Evolutionary conservation across 352 stramenopile genomes (phyloP).

Genomic region (Pythium phragmiticola): DNA sequence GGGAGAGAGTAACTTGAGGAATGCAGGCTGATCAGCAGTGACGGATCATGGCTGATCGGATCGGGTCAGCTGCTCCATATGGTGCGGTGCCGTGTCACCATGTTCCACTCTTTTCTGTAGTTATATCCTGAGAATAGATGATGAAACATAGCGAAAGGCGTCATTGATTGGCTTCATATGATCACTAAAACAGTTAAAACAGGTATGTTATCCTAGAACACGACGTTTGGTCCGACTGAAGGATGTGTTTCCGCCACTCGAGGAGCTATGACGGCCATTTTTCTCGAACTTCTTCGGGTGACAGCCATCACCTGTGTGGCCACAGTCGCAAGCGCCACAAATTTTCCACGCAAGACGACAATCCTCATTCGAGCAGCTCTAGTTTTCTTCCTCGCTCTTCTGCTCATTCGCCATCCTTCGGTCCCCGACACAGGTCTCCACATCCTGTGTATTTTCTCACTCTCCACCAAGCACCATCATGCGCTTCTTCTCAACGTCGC

Average conservation of each 20-base stretch:
- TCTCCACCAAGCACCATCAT: background rate
- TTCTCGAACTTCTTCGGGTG: background rate
- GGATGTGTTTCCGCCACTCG: background rate
- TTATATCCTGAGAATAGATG: background rate
- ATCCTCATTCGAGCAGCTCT: no score
- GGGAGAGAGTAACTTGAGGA: background rate
- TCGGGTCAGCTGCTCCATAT: background rate
- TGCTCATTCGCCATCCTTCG: background rate
- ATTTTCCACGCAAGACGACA: no score
- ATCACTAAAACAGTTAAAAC: no score
- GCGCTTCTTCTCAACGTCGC: constrained; percentile 4
- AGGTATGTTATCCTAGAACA: no score
- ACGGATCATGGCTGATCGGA: background rate
- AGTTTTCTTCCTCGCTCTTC: background rate
- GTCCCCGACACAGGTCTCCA: background rate
- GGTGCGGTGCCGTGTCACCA: background rate
- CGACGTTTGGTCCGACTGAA: background rate
- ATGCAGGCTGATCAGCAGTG: background rate
- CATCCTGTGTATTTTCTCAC: background rate
- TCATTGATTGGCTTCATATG: no score
- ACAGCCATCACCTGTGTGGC: background rate
- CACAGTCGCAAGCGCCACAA: background rate
- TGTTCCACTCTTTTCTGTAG: background rate
- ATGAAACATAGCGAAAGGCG: background rate
- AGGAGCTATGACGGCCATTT: background rate